Percentiles rank a stretch among this genome's conserved stretches.
phyloP scores from a whole-genome alignment of 768 basidiomycete genomes.

The Chalciporus sphaerocephalus region DNA sequence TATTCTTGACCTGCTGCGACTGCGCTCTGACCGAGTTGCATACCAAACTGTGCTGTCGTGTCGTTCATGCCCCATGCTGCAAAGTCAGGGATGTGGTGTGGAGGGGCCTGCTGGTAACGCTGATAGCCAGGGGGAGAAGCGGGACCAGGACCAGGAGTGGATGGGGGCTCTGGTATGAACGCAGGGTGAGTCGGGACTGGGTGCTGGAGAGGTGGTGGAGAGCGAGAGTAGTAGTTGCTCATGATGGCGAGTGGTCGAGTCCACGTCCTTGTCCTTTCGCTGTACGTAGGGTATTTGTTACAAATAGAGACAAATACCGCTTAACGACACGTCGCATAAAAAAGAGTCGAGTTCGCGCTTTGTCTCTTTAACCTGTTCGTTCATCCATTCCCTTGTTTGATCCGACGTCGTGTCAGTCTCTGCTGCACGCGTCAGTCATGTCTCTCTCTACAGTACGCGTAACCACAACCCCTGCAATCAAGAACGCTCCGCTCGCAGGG shows the following conservation, averaged over 20 bases:
- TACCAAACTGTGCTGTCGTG: constrained; percentile 91
- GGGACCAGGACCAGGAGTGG: constrained; percentile 63
- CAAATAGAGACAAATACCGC: constrained; percentile 22
- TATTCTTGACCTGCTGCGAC: constrained; percentile 94
- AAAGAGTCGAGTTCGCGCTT: neutral
- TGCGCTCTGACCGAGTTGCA: constrained; percentile 90
- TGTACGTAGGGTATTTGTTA: neutral
- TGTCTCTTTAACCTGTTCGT: constrained; percentile 11
- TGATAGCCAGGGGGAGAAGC: constrained; percentile 56
- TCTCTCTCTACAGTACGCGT: constrained; percentile 48
- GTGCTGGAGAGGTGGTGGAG: constrained; percentile 80
- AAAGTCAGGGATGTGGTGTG: constrained; percentile 42
- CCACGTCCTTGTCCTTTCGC: neutral
- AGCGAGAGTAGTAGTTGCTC: constrained; percentile 41
- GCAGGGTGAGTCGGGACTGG: constrained; percentile 86
- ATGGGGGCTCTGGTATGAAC: constrained; percentile 78
- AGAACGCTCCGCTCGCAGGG: constrained; percentile 78
- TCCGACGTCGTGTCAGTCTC: constrained; percentile 5
- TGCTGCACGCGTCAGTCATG: constrained; percentile 29
- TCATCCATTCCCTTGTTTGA: constrained; percentile 14
- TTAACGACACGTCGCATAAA: constrained; percentile 12
- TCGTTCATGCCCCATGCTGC: constrained; percentile 85
- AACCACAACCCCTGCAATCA: constrained; percentile 73
- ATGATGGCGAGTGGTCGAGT: constrained; percentile 9
- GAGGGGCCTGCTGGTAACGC: constrained; percentile 34